A percentile compares a stretch with the other conserved stretches of the same genome.
Evolutionary conservation across 345 rosid genomes (phyloP).

Genomic region (Sonneratia caseolaris): DNA sequence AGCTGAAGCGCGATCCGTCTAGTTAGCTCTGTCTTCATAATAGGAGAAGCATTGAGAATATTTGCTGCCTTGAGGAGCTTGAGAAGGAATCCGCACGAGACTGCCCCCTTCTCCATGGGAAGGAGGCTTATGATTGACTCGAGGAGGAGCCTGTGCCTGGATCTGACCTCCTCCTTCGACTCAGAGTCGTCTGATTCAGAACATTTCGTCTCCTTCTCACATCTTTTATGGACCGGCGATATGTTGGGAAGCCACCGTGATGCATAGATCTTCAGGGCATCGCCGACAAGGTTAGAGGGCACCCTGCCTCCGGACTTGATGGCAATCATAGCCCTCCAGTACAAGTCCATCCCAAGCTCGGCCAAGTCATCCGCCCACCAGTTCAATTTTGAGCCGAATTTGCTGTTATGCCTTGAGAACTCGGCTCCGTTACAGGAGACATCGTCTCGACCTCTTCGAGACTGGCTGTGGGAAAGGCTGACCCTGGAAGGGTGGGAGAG

Average conservation of each 20-base stretch:
- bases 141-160: constrained; percentile 64
- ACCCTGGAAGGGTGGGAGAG: constrained; percentile 62
- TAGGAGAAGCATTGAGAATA: constrained; percentile 54
- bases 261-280: constrained; percentile 81
- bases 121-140: constrained; percentile 83
- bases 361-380: constrained; percentile 99
- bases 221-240: constrained; percentile 30
- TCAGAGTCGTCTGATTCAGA: constrained; percentile 61
- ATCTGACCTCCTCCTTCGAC: constrained; percentile 29
- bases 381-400: constrained; percentile 5
- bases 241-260: constrained; percentile 74
- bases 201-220: constrained; percentile 14
- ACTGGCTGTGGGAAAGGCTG: constrained; percentile 68
- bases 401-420: constrained; percentile 34
- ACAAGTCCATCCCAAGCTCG: constrained; percentile 75
- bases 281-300: constrained; percentile 56
- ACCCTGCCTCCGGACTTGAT: constrained; percentile 71
- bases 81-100: constrained; percentile 75
- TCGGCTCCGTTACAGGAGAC: constrained; percentile 46
- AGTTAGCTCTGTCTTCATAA: constrained; percentile 72
- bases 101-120: constrained; percentile 70
- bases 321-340: constrained; percentile 87
- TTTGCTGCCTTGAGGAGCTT: constrained; percentile 79
- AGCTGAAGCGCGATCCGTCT: constrained; percentile 74
- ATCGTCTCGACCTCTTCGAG: constrained; percentile 70